Evolutionary conservation across 2,329 filamentous ascomycete genomes (phyloP).

Genomic region (Paecilomyces dactylethromorphus): DNA sequence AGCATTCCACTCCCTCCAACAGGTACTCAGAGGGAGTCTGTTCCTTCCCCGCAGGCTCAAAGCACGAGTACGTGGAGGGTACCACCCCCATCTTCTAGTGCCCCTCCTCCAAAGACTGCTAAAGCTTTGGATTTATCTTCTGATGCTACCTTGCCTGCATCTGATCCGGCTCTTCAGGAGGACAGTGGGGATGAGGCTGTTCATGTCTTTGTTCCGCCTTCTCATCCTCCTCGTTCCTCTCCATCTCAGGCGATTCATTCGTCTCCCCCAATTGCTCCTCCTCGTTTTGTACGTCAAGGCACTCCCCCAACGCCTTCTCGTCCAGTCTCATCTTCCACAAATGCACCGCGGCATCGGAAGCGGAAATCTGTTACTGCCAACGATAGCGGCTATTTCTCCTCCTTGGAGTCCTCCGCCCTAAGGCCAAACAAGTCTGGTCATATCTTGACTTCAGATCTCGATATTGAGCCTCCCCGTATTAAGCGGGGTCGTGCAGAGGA

Average conservation of each 20-base stretch:
- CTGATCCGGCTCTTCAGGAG: constrained; percentile 56
- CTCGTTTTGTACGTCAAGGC: constrained; percentile 53
- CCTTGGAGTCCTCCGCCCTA: constrained; percentile 81
- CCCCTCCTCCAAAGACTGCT: constrained; percentile 15
- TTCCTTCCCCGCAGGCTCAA: constrained; percentile 22
- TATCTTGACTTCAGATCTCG: constrained; percentile 66
- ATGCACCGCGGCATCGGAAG: constrained; percentile 59
- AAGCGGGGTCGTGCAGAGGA: constrained; percentile 91
- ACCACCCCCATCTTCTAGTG: constrained; percentile 19
- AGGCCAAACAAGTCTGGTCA: constrained; percentile 60
- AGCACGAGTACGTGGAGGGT: constrained; percentile 29
- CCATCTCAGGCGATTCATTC: constrained; percentile 64
- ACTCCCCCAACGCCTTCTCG: constrained; percentile 67
- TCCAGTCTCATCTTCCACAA: constrained; percentile 57
- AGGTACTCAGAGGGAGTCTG: constrained; percentile 20
- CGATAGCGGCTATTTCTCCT: constrained; percentile 96
- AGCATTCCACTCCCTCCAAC: constrained; percentile 32
- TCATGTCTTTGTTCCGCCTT: constrained; percentile 15
- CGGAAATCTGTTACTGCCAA: constrained; percentile 74
- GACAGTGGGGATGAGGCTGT: constrained; percentile 42
- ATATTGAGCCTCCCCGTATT: constrained; percentile 67
- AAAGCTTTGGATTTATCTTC: constrained; percentile 57
- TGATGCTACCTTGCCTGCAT: constrained; percentile 69
- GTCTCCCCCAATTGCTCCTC: constrained; percentile 72
- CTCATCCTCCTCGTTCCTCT: constrained; percentile 35